Evolutionary conservation across 768 basidiomycete genomes (phyloP).

Genomic region (Agaricus subrufescens): DNA sequence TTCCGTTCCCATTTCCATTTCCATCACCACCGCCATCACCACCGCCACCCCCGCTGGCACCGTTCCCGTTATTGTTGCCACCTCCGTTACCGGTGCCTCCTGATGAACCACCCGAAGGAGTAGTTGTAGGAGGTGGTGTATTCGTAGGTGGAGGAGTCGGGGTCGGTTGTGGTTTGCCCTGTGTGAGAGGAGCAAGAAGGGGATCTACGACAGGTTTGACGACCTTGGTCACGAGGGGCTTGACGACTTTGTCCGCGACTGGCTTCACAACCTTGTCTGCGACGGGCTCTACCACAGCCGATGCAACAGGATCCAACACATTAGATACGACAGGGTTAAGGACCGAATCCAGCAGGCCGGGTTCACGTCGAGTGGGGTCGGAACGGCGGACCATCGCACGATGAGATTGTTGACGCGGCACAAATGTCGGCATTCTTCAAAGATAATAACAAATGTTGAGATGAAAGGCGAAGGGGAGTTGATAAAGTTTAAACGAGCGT

Average conservation of each 20-base stretch:
- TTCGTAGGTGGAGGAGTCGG: conserved; percentile 5
- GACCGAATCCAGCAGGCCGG: too few species aligned
- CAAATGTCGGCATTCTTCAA: conserved; percentile 3
- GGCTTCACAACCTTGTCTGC: too few species aligned
- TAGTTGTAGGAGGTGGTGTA: conserved; percentile 11
- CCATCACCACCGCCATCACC: conserved; percentile 6
- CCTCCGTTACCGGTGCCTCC: conserved; percentile 10
- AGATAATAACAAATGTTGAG: background rate
- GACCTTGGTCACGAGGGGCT: conserved; percentile 32
- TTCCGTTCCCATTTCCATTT: conserved; percentile 9
- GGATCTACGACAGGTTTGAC: conserved; percentile 36
- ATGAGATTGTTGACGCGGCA: conserved; percentile 1
- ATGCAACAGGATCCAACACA: too few species aligned
- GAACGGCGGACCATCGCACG: background rate
- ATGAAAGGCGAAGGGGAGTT: background rate
- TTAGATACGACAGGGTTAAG: too few species aligned
- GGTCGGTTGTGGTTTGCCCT: conserved; percentile 11
- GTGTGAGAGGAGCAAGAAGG: conserved; percentile 29
- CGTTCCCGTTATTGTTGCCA: background rate
- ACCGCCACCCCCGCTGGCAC: background rate
- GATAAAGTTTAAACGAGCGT: conserved; percentile 8
- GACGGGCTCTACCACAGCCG: too few species aligned
- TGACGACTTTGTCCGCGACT: conserved; percentile 13
- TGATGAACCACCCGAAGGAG: conserved; percentile 9
- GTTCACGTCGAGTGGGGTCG: conserved; percentile 17